phyloP scores from a whole-genome alignment of 1,284 basidiomycete genomes.

The Entoloma clypeatum region DNA sequence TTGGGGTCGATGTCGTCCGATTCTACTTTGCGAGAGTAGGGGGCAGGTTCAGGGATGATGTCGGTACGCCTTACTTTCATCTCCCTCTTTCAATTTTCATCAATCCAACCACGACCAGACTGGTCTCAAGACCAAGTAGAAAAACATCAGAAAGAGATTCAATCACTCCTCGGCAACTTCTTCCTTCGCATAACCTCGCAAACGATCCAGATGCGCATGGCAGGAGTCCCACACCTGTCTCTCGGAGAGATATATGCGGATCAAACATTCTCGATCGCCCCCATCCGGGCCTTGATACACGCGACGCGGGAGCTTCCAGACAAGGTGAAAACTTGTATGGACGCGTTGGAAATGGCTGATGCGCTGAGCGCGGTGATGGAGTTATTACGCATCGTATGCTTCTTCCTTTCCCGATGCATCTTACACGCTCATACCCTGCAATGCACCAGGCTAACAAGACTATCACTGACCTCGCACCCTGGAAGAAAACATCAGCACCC shows the following conservation, averaged over 20 bases:
- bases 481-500: constrained; percentile 44
- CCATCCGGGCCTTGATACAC: constrained; percentile 17
- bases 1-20: constrained; percentile 71
- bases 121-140: constrained; percentile 69
- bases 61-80: constrained; percentile 46
- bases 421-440: no score
- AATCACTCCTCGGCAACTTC: constrained; percentile 79
- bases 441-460: constrained; percentile 66
- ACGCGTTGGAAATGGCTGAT: constrained; percentile 43
- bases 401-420: background rate
- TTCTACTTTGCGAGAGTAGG: constrained; percentile 84
- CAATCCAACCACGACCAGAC: constrained; percentile 43
- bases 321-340: constrained; percentile 28
- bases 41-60: constrained; percentile 74
- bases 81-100: constrained; percentile 2
- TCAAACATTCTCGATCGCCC: background rate
- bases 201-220: constrained; percentile 15
- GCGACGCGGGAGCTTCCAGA: constrained; percentile 22
- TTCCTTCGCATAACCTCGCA: constrained; percentile 61
- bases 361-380: constrained; percentile 42
- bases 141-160: constrained; percentile 66
- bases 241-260: constrained; percentile 9
- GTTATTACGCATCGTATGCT: no score
- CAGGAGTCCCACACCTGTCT: constrained; percentile 4
- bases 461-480: constrained; percentile 66